These are phyloP conservation scores for Tricholomella constricta DNA, from an alignment of 768 basidiomycete genomes.

Conservation along the genomic window DNA sequence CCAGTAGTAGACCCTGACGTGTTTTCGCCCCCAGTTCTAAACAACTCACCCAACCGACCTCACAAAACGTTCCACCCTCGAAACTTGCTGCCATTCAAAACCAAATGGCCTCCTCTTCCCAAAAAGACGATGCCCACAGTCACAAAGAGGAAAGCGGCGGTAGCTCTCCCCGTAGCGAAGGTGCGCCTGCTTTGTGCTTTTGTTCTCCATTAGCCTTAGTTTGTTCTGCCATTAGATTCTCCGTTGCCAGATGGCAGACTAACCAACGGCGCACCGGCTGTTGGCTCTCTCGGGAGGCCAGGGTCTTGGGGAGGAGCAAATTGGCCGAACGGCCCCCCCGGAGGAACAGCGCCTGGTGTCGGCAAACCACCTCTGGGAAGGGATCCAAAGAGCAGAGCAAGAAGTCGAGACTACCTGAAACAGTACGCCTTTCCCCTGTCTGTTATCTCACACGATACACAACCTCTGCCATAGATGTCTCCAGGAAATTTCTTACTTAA, in stretches of 20 bases:
- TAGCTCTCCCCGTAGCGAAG: slow-evolving; percentile 87
- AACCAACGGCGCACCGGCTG: slow-evolving; percentile 58
- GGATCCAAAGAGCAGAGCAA: slow-evolving; percentile 94
- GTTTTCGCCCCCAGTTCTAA: slow-evolving; percentile 61
- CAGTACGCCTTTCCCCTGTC: slow-evolving; percentile 57
- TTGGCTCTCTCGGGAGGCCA: slow-evolving; percentile 49
- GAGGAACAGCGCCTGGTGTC: slow-evolving; percentile 46
- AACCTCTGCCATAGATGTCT: slow-evolving; percentile 63
- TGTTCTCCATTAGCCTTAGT: slow-evolving; percentile 11
- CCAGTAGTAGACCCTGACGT: slow-evolving; percentile 34
- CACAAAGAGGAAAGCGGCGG: slow-evolving; percentile 79
- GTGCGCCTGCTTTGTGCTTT: slow-evolving; percentile 33
- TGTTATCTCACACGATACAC: slow-evolving; percentile 5
- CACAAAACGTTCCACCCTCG: slow-evolving; percentile 60
- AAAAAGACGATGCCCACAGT: slow-evolving; percentile 73
- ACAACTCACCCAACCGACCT: slow-evolving; percentile 65
- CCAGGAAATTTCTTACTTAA: slow-evolving; percentile 97
- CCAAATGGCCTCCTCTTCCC: slow-evolving; percentile 46
- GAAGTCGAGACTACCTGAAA: slow-evolving; percentile 95
- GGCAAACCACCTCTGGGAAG: slow-evolving; percentile 79
- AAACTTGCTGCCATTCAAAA: slow-evolving; percentile 68
- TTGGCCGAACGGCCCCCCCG: slow-evolving; percentile 47
- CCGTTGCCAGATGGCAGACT: slow-evolving; percentile 70
- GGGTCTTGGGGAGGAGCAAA: slow-evolving; percentile 59
- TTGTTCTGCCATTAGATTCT: slow-evolving; percentile 53